phyloP scores from a whole-genome alignment of 305 asterid species.

The Solanum chacoense region DNA sequence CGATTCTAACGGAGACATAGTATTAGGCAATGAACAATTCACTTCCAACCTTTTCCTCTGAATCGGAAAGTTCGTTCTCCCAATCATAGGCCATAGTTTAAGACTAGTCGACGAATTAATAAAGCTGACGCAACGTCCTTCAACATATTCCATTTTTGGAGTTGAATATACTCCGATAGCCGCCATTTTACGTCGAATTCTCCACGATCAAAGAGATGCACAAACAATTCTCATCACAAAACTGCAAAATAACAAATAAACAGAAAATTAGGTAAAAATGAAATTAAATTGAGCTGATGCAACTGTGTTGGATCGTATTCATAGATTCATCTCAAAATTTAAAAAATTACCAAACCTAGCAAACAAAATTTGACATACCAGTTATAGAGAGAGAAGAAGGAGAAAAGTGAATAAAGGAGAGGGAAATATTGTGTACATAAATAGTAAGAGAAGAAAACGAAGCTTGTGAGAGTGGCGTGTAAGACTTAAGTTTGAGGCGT shows the following conservation, averaged over 20 bases:
- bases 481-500: constrained; percentile 29
- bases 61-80: background rate
- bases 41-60: constrained; percentile 12
- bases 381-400: background rate
- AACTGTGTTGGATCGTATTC: background rate
- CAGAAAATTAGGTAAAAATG: background rate
- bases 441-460: background rate
- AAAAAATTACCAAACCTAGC: background rate
- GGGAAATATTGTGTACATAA: background rate
- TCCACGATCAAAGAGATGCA: background rate
- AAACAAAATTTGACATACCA: background rate
- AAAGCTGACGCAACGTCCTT: constrained; percentile 22
- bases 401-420: background rate
- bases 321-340: background rate
- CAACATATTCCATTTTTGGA: constrained; percentile 37
- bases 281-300: background rate
- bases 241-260: background rate
- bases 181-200: constrained; percentile 29
- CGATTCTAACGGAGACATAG: constrained; percentile 32
- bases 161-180: constrained; percentile 41
- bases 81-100: constrained; percentile 11
- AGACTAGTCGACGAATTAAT: constrained; percentile 25
- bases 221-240: constrained; percentile 1
- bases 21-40: constrained; percentile 37
- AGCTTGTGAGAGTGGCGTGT: constrained; percentile 70